Conservation (phyloP, 176 grass and related monocot genomes). For the Cocos nucifera region DNA sequence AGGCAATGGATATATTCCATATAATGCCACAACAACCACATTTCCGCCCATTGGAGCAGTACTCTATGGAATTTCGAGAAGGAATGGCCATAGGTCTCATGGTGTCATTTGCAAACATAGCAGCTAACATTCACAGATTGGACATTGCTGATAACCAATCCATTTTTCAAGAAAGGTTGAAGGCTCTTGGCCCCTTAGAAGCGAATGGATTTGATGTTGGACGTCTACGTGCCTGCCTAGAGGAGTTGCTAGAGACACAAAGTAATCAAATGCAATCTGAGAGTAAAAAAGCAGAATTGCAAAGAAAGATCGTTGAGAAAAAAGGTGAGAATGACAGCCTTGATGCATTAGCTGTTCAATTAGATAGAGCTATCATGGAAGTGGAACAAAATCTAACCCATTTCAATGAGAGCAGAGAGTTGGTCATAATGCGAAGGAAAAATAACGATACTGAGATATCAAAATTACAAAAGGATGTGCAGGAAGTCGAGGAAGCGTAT, state of each 20-base stretch:
- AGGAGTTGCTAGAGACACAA: conserved; percentile 27
- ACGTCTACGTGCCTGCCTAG: conserved; percentile 20
- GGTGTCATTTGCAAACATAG: conserved; percentile 33
- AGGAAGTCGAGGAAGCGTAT: conserved; percentile 1
- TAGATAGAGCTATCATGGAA: conserved; percentile 25
- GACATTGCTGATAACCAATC: conserved; percentile 20
- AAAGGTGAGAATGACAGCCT: not conserved
- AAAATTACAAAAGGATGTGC: conserved; percentile 5
- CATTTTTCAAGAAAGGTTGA: conserved; percentile 28
- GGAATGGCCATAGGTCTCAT: conserved; percentile 63
- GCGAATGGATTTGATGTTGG: conserved; percentile 50
- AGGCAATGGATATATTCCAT: conserved; percentile 29
- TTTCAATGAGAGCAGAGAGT: conserved; percentile 18
- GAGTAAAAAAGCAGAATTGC: conserved; percentile 12
- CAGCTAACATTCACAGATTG: conserved; percentile 18
- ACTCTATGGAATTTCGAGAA: conserved; percentile 30
- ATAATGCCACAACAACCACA: conserved; percentile 42
- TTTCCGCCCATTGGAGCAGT: conserved; percentile 41
- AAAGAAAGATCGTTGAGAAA: conserved; percentile 8
- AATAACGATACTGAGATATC: conserved; percentile 9
- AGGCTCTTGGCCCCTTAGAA: conserved; percentile 22
- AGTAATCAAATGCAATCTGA: not conserved
- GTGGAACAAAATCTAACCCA: conserved; percentile 31
- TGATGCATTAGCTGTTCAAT: conserved; percentile 15
- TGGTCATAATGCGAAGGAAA: conserved; percentile 16